Evolutionary conservation across 2,329 filamentous ascomycete genomes (phyloP), one percentile per base, ranked within the genome.

Genomic region (Lasiodiplodia theobromae): DNA sequence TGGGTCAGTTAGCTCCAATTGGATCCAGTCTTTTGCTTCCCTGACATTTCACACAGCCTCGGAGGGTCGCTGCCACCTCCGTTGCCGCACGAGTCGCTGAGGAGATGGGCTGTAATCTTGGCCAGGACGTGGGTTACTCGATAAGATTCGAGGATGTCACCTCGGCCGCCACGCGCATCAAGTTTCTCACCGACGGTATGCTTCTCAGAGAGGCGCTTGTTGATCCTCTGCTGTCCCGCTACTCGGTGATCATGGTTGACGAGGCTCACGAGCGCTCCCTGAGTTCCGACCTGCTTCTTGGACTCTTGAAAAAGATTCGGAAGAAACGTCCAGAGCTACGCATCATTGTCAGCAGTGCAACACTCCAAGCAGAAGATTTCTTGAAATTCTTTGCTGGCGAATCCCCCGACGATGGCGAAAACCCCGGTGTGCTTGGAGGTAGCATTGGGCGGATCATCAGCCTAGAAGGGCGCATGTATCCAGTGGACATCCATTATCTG

Each of bases 231-330:
- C 82, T 99, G 44, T 96, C 92, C 23, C 88, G 93, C 12, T 99
- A 99, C 78, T 96, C 94, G 0, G 91, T 97, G 54, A 93, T 99
- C 74, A 97, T 99, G 93, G 92, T 99, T 8, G 96, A 99, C 77
- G 95, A 98, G 81, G 96, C 95, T 7, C 96, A 99, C 77, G 95
- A 98, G 80, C 87, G 96, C 66, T 97, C 94, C 60, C 87, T 98
- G 69, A 96, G 93, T 78, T 97, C 94, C 0, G 96, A 99, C 76
- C 88, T 99, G 14, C 84, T 98, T 8, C 86, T 99, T 3, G 95
- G 96, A 0, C 83, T 98, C 16, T 80, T 99, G 49, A 97, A 97
- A 78, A 98, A 98, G 79, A 95, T 99, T 63, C 83, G 89, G 67
- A 93, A 88, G 78, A 91, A 89, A 75, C 86, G 96, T 53, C 87